These are phyloP conservation scores for Gaeumannomyces sp. DNA, from an alignment of 2,329 filamentous ascomycete species.

Conservation along the genomic window DNA sequence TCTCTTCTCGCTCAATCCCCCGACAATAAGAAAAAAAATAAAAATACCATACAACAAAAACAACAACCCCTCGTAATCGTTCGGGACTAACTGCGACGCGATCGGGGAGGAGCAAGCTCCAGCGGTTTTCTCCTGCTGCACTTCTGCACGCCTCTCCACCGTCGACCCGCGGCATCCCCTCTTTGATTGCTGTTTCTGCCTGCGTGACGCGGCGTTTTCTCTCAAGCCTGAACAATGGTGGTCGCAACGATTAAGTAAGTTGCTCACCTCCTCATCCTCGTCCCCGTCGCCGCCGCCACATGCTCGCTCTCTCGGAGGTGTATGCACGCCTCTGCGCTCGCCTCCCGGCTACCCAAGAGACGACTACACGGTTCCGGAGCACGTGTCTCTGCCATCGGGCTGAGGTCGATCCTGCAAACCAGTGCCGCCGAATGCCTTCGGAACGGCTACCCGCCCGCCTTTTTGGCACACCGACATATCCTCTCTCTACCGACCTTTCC, in stretches of 20 bases:
- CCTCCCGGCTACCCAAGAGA: background rate
- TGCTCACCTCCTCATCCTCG: slow-evolving; percentile 16
- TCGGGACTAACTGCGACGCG: background rate
- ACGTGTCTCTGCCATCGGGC: no score
- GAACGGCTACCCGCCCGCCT: background rate
- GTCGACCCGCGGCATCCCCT: slow-evolving; percentile 1
- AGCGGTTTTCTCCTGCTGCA: background rate
- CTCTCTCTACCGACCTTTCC: background rate
- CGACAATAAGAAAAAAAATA: background rate
- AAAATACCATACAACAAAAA: background rate
- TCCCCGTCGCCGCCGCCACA: background rate
- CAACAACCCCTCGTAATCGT: background rate
- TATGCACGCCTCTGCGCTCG: background rate
- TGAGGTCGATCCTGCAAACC: background rate
- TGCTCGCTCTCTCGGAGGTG: slow-evolving; percentile 1
- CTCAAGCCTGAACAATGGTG: slow-evolving; percentile 42
- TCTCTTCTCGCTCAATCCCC: background rate
- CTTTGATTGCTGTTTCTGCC: slow-evolving; percentile 6
- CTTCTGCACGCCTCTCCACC: background rate
- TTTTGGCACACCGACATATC: background rate
- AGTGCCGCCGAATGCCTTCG: background rate
- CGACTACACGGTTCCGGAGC: background rate
- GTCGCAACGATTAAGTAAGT: slow-evolving; percentile 60
- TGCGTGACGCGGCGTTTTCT: slow-evolving; percentile 1
- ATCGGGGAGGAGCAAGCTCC: background rate